These are phyloP conservation scores for Carex arenaria DNA, from an alignment of 202 grass and related monocot species.

Conservation along the genomic window DNA sequence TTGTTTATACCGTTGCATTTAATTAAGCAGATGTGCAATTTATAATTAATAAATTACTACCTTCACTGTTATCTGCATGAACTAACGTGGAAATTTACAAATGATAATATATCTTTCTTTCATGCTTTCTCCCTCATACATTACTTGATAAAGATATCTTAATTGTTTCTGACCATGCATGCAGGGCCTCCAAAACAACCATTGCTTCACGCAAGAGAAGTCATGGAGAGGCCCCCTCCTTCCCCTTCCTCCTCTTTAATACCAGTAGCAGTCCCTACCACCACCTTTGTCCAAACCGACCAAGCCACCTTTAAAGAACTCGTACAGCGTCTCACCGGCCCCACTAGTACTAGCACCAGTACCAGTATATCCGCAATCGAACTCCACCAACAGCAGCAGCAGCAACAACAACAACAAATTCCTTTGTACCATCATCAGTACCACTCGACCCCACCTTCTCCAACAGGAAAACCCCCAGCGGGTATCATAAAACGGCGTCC, in stretches of 20 bases:
- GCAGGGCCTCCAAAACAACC: conserved; percentile 16
- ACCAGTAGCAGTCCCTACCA: background rate
- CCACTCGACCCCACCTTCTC: background rate
- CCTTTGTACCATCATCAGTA: background rate
- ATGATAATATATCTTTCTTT: conserved; percentile 21
- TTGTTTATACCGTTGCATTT: background rate
- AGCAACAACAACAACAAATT: background rate
- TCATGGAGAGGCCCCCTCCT: conserved; percentile 36
- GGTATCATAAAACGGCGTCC: conserved; percentile 15
- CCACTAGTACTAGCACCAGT: background rate
- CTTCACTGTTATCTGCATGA: background rate
- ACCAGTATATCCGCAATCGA: background rate
- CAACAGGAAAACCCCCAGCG: background rate
- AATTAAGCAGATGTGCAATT: conserved; percentile 8
- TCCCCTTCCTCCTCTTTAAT: background rate
- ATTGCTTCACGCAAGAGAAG: conserved; percentile 27
- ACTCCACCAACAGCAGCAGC: background rate
- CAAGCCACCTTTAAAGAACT: conserved; percentile 41
- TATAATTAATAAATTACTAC: conserved; percentile 9
- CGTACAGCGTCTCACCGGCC: conserved; percentile 49
- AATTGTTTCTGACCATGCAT: conserved; percentile 19
- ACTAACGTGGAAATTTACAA: conserved; percentile 9
- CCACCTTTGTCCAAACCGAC: conserved; percentile 33
- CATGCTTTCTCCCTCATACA: conserved; percentile 16
- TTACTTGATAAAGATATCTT: conserved; percentile 7